Evolutionary conservation across 1,139 yeast genomes (phyloP), one percentile per base, ranked within the genome.

Genomic region (Williopsis jadinii): DNA sequence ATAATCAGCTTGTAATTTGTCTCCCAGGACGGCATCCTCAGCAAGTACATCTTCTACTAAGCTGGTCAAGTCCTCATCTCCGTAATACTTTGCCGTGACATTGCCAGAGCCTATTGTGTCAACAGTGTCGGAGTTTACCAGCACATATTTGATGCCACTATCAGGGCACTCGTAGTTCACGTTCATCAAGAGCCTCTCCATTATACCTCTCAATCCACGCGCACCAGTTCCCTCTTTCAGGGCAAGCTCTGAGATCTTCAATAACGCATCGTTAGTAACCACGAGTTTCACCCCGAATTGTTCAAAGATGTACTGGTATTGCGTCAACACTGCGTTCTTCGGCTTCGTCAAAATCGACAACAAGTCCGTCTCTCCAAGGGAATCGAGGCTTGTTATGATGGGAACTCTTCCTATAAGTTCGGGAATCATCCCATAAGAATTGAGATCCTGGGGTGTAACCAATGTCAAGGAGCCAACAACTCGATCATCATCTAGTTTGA

Each of bases 81-180:
- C 63, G 46, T 64, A 71, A 45, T 70, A 72, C 32, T 63, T 63
- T 1, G 73, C 71, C n/a, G 57, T 50, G 5, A 64, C 65, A n/a
- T 59, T 57, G 2, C 64, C 53, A 2, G 62, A 52, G 34, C 53
- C 52, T 28, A 63, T 52, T 6, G 64, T 54, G 3, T 63, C 57
- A 5, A 71, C 71, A 0, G 72, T 64, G 11, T 60, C 57, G 35
- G 58, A 56, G 47, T 68, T 66, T 24, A 72, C 59, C 31, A 73
- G 52, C 4, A 73, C 75, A 49, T 63, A 71, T 26, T 67, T 57
- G 9, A 71, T 63, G 0, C 74, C 72, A 14, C 75, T 68, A 6
- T 68, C 74, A 0, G 80, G 80, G 47, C 77, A 69, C 37, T 74
- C 80, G 53, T 67, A 75, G 52, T 74, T 75, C 8, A 74, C 75